These are phyloP conservation scores for Globisporangium mamillatum DNA, from an alignment of 352 stramenopile genomes.

Conservation along the genomic window DNA sequence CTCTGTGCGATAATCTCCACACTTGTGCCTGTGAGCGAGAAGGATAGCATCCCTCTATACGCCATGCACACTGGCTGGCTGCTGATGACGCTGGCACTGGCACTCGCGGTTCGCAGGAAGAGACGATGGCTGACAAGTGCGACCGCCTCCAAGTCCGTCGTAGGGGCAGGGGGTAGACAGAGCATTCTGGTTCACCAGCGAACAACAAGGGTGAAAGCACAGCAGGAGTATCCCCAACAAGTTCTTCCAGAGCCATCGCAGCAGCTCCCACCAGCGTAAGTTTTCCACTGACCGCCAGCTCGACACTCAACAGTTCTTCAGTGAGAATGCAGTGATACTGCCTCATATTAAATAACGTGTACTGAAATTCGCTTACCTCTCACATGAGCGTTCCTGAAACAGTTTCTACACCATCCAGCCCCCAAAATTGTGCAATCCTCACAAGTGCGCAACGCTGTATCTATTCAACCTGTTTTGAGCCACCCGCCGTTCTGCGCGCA, in stretches of 20 bases:
- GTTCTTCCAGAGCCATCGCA: not conserved
- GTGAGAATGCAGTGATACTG: not conserved
- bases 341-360: conserved; percentile 7
- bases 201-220: not conserved
- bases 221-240: not conserved
- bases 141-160: not conserved
- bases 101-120: not conserved
- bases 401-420: conserved; percentile 1
- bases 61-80: conserved; percentile 14
- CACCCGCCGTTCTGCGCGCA: conserved; percentile 59
- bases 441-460: not conserved
- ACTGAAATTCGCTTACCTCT: not conserved
- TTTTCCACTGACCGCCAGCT: not conserved
- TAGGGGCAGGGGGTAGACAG: not conserved
- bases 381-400: not conserved
- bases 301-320: not conserved
- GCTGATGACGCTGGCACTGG: not conserved
- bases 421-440: not conserved
- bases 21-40: conserved; percentile 14
- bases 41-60: conserved; percentile 23
- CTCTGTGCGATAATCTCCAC: conserved; percentile 33
- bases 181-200: not conserved
- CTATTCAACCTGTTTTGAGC: conserved; percentile 44
- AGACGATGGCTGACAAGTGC: not conserved
- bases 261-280: not conserved